Conservation (phyloP, 495 filamentous ascomycete genomes). For the Penicillium simplicissimum region DNA sequence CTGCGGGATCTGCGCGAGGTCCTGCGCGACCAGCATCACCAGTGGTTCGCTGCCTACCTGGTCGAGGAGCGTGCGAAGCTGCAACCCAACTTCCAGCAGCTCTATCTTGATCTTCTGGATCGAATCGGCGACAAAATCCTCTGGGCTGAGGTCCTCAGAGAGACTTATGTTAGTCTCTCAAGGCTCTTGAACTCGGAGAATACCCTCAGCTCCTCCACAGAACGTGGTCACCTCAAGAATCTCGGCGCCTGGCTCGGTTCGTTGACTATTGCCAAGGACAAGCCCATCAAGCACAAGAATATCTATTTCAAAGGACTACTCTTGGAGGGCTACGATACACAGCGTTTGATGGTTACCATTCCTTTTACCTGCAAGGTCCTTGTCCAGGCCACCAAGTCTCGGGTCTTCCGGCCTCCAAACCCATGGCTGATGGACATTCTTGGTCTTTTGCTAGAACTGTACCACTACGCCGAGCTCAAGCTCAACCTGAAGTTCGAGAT, state of each 20-base stretch:
- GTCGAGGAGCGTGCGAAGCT: conserved; percentile 95
- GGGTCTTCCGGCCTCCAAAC: conserved; percentile 90
- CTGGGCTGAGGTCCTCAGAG: conserved; percentile 86
- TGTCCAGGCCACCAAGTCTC: conserved; percentile 77
- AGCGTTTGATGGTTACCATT: conserved; percentile 86
- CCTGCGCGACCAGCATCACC: conserved; percentile 76
- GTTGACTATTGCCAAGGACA: conserved; percentile 89
- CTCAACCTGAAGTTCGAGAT: conserved; percentile 97
- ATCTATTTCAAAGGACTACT: conserved; percentile 96
- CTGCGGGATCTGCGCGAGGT: conserved; percentile 75
- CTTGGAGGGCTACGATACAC: conserved; percentile 86
- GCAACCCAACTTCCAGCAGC: conserved; percentile 90
- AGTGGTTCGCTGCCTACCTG: conserved; percentile 96
- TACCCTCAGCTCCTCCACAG: conserved; percentile 74
- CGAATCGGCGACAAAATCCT: conserved; percentile 75
- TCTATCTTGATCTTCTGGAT: conserved; percentile 87
- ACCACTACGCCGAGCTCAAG: conserved; percentile 88
- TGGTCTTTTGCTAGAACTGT: conserved; percentile 83
- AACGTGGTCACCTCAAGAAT: conserved; percentile 87
- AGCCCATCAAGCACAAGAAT: conserved; percentile 94
- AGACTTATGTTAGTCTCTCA: conserved; percentile 85
- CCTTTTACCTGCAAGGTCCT: conserved; percentile 97
- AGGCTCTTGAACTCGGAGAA: conserved; percentile 85
- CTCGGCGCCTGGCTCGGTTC: conserved; percentile 90
- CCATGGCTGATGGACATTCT: conserved; percentile 97